phyloP scores from a whole-genome alignment of 176 grass and related monocot genomes.

The Poa annua region DNA sequence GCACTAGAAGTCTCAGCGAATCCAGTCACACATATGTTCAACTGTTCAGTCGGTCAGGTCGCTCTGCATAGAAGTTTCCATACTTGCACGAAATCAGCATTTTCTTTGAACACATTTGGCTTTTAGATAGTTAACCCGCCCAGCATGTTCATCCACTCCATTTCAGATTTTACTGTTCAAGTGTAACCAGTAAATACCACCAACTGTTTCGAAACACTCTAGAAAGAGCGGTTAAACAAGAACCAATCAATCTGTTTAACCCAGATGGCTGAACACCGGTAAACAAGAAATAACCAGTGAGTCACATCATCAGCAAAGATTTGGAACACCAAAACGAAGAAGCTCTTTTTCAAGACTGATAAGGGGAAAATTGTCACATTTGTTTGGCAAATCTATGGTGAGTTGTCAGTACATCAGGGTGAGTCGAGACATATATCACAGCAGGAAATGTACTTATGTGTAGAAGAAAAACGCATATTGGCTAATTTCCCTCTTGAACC shows the following conservation, averaged over 20 bases:
- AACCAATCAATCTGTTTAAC: not conserved
- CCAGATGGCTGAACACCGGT: not conserved
- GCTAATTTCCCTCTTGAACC: not conserved
- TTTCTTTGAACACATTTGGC: too few relatives aligned
- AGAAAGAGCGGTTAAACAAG: not conserved
- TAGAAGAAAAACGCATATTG: slow-evolving; percentile 7
- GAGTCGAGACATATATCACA: not conserved
- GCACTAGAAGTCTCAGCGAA: too few relatives aligned
- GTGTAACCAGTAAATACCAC: not conserved
- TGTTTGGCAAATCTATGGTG: not conserved
- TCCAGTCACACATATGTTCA: too few relatives aligned
- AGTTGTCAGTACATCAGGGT: not conserved
- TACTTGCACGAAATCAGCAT: too few relatives aligned
- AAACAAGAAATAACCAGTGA: not conserved
- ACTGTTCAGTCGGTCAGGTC: too few relatives aligned
- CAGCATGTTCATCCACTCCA: not conserved
- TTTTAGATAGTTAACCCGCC: not conserved
- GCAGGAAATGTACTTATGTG: not conserved
- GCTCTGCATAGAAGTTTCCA: too few relatives aligned
- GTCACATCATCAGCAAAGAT: not conserved
- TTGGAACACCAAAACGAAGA: not conserved
- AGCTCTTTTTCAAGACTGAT: not conserved
- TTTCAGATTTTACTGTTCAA: not conserved
- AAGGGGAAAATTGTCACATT: not conserved
- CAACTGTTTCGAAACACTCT: not conserved